Base-by-base conservation (phyloP, 805 yeast species). In the Phaffomyces opuntiae region DNA sequence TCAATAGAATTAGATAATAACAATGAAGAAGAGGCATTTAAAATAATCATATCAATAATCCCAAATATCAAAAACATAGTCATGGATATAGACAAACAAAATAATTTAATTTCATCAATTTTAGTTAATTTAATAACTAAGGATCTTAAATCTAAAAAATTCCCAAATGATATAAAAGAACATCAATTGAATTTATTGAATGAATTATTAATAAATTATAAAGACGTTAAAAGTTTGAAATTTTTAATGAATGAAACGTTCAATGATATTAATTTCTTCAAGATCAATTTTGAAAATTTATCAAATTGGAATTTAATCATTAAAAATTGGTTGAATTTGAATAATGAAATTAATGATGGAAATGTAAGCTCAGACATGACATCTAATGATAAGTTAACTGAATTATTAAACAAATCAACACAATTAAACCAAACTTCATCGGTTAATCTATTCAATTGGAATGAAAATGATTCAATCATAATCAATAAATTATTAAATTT, bases 401-500 rank as follows among this genome's bases (percentile, higher is more conserved):
- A 84, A 13, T 62, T 80, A 39, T 54, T 77, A 34, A 45, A 55
- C 17, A 62, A 66, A 38, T 24, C 47, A 32, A 71, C 72, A 44
- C 75, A 81, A 4, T 67, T 79, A 21, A 66, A 62, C 37, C 63
- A 71, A 9, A 32, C 50, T 7, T 41, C 52, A 1, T 70, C 81
- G 0, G 74, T 84, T 3, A 80, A 81, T 19, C 67, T 85, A 6
- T 87, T 87, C 63, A 81, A 76, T 34, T 83, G 90, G 80, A 82
- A 80, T 49, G 88, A 84, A 46, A 76, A 81, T 14, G 93, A 85
- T 53, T 70, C 76, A 13, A 44, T 44, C 24, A 74, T 74, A 34
- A 65, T 29, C 14, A 29, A 67, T 25, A 78, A 79, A 50, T 64
- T 72, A 3, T 65, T 68, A 49, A 76, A 80, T 39, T 57, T 90